Percentiles rank a stretch among this genome's conserved stretches.
Conservation (phyloP, 1,139 yeast genomes). For the Saccharomyces hybrid region DNA sequence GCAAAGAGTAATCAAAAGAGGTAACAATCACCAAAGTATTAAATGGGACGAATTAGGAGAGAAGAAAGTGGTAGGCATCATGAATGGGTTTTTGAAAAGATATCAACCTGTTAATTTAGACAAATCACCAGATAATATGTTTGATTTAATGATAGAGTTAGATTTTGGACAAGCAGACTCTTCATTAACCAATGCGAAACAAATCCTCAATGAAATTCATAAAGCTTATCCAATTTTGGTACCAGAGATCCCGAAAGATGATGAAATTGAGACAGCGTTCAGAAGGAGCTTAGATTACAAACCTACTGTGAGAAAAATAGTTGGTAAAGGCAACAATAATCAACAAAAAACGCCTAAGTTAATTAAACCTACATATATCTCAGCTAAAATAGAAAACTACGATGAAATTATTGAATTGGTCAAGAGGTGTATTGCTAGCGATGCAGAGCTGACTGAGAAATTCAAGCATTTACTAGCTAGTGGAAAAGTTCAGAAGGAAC, state of each 20-base stretch:
- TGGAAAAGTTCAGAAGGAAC: constrained; percentile 45
- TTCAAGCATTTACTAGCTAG: constrained; percentile 30
- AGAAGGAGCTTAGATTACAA: constrained; percentile 43
- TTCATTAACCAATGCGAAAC: constrained; percentile 46
- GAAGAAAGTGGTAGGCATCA: constrained; percentile 47
- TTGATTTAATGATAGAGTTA: constrained; percentile 58
- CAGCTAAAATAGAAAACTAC: constrained; percentile 29
- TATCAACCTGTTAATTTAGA: constrained; percentile 51
- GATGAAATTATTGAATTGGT: constrained; percentile 6
- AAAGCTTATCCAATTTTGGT: constrained; percentile 44
- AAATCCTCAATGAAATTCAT: constrained; percentile 38
- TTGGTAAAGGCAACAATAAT: constrained; percentile 20
- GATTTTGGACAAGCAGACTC: constrained; percentile 40
- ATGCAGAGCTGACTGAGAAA: neutral
- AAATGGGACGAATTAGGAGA: constrained; percentile 44
- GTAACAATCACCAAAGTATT: constrained; percentile 87
- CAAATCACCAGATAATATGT: constrained; percentile 54
- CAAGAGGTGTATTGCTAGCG: neutral
- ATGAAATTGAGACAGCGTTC: constrained; percentile 39
- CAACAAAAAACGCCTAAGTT: constrained; percentile 14
- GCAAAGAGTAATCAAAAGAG: constrained; percentile 57
- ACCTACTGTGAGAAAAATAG: constrained; percentile 43
- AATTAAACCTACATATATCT: constrained; percentile 37
- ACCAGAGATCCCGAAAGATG: constrained; percentile 38
- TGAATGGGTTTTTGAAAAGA: constrained; percentile 66